These are phyloP conservation scores for Eruca vesicaria DNA, from an alignment of 441 rosid species.

Conservation along the genomic window DNA sequence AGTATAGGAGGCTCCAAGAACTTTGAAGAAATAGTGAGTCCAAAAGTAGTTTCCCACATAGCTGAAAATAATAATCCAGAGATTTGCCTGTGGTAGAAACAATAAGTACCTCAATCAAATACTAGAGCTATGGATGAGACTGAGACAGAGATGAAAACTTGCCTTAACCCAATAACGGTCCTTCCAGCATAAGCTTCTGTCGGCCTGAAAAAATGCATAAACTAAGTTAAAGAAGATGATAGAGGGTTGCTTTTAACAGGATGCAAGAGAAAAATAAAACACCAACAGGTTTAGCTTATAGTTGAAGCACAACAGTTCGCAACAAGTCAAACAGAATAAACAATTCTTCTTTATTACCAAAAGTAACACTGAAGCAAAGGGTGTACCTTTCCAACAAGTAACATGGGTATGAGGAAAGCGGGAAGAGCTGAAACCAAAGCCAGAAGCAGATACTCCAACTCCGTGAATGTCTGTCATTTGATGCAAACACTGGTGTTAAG, in stretches of 20 bases:
- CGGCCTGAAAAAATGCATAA: conserved; percentile 51
- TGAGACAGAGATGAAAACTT: conserved; percentile 31
- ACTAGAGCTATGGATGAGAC: neutral
- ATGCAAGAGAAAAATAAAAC: no score
- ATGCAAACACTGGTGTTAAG: no score
- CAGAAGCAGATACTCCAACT: conserved; percentile 84
- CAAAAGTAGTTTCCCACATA: conserved; percentile 97
- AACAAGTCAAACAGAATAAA: neutral
- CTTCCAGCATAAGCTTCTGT: conserved; percentile 58
- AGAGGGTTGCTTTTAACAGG: no score
- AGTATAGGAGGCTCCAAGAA: conserved; percentile 94
- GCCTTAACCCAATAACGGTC: conserved; percentile 98
- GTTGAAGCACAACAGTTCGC: neutral
- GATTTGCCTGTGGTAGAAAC: conserved; percentile 65
- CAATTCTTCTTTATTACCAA: no score
- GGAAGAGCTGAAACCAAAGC: conserved; percentile 84
- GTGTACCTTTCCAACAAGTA: conserved; percentile 68
- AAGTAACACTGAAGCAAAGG: neutral
- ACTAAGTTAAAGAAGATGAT: no score
- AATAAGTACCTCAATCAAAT: neutral
- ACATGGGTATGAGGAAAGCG: conserved; percentile 66
- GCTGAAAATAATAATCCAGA: conserved; percentile 89
- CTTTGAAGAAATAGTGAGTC: conserved; percentile 97
- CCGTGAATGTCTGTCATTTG: conserved; percentile 76
- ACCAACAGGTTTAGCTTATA: no score